Conservation (phyloP, 164 flowering plant genomes). For the Magnolia changhungtana region DNA sequence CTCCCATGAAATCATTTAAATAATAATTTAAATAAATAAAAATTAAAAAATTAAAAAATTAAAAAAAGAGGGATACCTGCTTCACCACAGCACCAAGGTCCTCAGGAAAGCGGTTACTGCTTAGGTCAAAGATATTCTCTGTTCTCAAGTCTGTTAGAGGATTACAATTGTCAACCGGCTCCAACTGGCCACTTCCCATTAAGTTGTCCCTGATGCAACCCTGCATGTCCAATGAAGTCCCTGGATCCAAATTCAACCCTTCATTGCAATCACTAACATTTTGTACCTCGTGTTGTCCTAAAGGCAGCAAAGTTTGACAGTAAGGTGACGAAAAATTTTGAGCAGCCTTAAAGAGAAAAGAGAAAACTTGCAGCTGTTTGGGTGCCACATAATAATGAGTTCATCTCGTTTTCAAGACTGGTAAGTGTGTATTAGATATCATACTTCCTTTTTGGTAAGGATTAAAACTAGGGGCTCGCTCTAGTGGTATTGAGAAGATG, state of each 20-base stretch:
- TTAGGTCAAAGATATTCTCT: not conserved
- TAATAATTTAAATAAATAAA: no score
- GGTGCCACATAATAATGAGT: no score
- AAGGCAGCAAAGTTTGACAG: no score
- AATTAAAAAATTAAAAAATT: no score
- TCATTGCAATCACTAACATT: not conserved
- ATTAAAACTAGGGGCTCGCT: no score
- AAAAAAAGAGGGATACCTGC: slow-evolving; percentile 2
- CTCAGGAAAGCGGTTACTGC: not conserved
- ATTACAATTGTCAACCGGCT: not conserved
- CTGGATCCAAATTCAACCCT: not conserved
- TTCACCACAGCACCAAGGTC: slow-evolving; percentile 6
- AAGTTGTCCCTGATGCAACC: not conserved
- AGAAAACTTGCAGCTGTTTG: no score
- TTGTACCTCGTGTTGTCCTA: not conserved
- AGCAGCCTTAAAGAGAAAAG: no score
- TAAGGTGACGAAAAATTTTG: no score
- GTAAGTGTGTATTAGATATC: no score
- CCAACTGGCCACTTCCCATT: not conserved
- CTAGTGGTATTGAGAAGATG: no score
- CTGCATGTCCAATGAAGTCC: not conserved
- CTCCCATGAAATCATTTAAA: not conserved
- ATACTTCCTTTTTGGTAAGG: no score
- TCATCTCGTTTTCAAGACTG: no score
- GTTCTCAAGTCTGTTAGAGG: not conserved